Conservation (phyloP, 257 asterid genomes). For the Penstemon eatonii region DNA sequence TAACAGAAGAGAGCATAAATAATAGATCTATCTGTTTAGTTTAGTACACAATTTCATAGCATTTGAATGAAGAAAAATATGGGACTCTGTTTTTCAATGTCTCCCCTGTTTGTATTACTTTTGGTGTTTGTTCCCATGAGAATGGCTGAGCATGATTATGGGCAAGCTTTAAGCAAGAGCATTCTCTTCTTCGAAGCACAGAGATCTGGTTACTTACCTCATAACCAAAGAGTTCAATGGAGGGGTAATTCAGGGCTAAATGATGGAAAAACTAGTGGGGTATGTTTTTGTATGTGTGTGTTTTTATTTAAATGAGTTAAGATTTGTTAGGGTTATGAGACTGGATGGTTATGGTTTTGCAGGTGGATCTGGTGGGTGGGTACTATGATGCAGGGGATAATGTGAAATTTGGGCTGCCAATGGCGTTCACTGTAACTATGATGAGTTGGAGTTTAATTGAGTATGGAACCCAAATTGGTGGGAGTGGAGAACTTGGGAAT, state of each 20-base stretch:
- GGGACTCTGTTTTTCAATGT: slow-evolving; percentile 35
- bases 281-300: slow-evolving; percentile 16
- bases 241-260: slow-evolving; percentile 68
- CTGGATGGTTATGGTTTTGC: background rate
- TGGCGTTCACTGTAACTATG: slow-evolving; percentile 83
- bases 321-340: too few relatives aligned
- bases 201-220: slow-evolving; percentile 78
- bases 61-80: slow-evolving; percentile 27
- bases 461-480: slow-evolving; percentile 58
- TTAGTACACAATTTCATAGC: too few relatives aligned
- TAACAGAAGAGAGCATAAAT: too few relatives aligned
- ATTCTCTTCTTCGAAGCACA: slow-evolving; percentile 76
- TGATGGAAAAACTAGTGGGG: slow-evolving; percentile 73
- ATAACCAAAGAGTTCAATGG: slow-evolving; percentile 66
- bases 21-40: too few relatives aligned
- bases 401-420: slow-evolving; percentile 80
- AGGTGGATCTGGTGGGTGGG: slow-evolving; percentile 87
- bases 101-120: slow-evolving; percentile 41
- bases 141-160: slow-evolving; percentile 58
- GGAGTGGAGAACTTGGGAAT: slow-evolving; percentile 55
- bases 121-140: slow-evolving; percentile 38
- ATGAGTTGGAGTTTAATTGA: slow-evolving; percentile 74
- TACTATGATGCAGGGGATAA: slow-evolving; percentile 92
- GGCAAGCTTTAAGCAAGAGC: slow-evolving; percentile 59
- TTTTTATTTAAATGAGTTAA: background rate